Percentiles rank a stretch among this genome's conserved stretches.
Conservation (phyloP, 345 rosid species). For the Bruguiera parviflora region DNA sequence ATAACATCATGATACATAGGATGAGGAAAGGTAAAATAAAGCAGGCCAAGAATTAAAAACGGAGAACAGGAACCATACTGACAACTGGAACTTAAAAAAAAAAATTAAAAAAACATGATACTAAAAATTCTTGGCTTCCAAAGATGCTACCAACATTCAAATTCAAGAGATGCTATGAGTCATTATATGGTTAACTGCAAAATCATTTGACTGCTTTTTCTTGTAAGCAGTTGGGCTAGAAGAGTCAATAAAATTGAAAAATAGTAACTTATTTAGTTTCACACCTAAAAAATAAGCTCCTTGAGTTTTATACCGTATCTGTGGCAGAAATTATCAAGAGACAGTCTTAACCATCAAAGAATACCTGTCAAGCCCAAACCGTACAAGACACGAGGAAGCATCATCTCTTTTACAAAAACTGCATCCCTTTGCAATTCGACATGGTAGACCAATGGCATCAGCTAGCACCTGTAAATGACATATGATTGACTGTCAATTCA, state of each 20-base stretch:
- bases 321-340: background rate
- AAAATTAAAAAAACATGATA: background rate
- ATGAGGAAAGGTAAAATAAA: background rate
- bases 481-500: slow-evolving; percentile 6
- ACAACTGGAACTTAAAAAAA: background rate
- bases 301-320: background rate
- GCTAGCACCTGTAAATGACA: slow-evolving; percentile 73
- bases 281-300: background rate
- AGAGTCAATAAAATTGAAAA: background rate
- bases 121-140: slow-evolving; percentile 8
- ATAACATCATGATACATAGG: slow-evolving; percentile 4
- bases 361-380: slow-evolving; percentile 90
- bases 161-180: background rate
- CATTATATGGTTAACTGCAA: background rate
- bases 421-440: slow-evolving; percentile 99
- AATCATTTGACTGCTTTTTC: background rate
- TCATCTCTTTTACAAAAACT: slow-evolving; percentile 79
- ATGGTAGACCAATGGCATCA: slow-evolving; percentile 86
- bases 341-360: background rate
- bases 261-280: background rate
- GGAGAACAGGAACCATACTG: background rate
- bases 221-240: no score
- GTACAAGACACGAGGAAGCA: slow-evolving; percentile 97
- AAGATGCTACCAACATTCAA: background rate
- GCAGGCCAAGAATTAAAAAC: background rate